Percentiles rank a stretch among this genome's conserved stretches.
Evolutionary conservation across 2,329 filamentous ascomycete species (phyloP).

Genomic region (Fusarium domesticum): DNA sequence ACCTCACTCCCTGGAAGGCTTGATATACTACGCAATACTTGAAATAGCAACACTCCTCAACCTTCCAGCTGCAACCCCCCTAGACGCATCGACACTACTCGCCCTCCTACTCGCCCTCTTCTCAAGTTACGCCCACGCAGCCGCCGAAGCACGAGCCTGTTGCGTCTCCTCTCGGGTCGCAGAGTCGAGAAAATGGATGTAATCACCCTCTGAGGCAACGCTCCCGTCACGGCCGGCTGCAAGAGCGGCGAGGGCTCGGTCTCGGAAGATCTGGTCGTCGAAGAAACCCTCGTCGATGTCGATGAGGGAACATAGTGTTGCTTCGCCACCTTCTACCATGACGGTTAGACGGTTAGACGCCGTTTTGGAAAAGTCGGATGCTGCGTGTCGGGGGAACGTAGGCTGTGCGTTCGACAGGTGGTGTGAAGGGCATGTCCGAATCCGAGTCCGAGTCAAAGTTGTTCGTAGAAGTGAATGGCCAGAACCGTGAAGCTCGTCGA

Average conservation of each 20-base stretch:
- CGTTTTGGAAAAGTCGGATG: constrained; percentile 30
- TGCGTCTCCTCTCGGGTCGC: constrained; percentile 9
- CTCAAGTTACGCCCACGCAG: constrained; percentile 20
- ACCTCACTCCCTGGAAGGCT: constrained; percentile 7
- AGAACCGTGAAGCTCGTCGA: constrained; percentile 23
- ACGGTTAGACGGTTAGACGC: constrained; percentile 16
- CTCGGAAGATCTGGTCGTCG: too few relatives aligned
- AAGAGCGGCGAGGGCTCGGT: constrained; percentile 18
- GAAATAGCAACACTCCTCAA: constrained; percentile 13
- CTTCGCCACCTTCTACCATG: constrained; percentile 21
- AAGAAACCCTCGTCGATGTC: constrained; percentile 8
- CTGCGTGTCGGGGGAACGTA: constrained; percentile 33
- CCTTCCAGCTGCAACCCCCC: neutral
- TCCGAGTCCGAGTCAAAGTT: constrained; percentile 10
- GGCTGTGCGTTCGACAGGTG: constrained; percentile 9
- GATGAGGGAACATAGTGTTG: constrained; percentile 24
- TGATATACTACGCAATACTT: constrained; percentile 20
- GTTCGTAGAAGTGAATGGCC: constrained; percentile 22
- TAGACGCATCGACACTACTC: constrained; percentile 8
- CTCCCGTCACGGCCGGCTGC: constrained; percentile 8
- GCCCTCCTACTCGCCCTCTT: constrained; percentile 8
- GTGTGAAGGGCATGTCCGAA: constrained; percentile 8
- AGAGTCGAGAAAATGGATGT: constrained; percentile 23
- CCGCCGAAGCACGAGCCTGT: constrained; percentile 11
- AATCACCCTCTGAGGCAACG: constrained; percentile 19